Evolutionary conservation across 2,329 filamentous ascomycete genomes (phyloP), one percentile per base, ranked within the genome.

Genomic region (Chaetomium sp.): DNA sequence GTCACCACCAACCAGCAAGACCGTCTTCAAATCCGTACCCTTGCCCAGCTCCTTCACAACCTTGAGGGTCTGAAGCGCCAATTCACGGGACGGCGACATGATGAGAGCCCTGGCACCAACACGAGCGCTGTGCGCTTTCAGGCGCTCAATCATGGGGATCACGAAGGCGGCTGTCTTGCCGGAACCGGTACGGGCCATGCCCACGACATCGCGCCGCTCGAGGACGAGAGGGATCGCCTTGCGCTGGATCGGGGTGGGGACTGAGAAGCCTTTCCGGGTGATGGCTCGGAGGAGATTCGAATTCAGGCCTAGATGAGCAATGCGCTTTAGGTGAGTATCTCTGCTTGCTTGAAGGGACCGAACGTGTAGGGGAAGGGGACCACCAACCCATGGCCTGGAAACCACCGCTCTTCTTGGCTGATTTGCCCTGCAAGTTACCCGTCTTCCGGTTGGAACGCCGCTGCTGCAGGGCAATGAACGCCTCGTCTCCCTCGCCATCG

Each of bases 111-210:
- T 82, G 45, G 90, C 85, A 52, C 95, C 94, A 61, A 97, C 86
- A 66, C 87, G 87, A 35, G 86, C 85, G 67, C 88, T 95, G 71
- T 99, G 95, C 32, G 84, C 81, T 71, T 91, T 95, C 59, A 99
- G 76, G 62, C 87, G 88, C 75, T 99, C 90, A 59, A 99, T 91
- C 92, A 99, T 96, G 44, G 94, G 94, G 61, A 99, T 95, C 33
- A 97, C 91, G 71, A 99, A 99, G 27, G 94, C 94, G 1, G 91
- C 94, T 1, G 95, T 99, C 77, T 99, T 99, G 75, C 94, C 94
- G 19, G 91, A 97, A 69, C 94, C 94, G n/a, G 95, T 99, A 62
- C 95, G 81, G 6, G 94, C 94, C 94, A 99, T 99, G 62, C 91
- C 95, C 32, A 99, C 92, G n/a, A 97, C 89, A 79, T 99, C 94